These are phyloP conservation scores for Colletotrichum agaves DNA, from an alignment of 2,329 filamentous ascomycete species.

Conservation along the genomic window DNA sequence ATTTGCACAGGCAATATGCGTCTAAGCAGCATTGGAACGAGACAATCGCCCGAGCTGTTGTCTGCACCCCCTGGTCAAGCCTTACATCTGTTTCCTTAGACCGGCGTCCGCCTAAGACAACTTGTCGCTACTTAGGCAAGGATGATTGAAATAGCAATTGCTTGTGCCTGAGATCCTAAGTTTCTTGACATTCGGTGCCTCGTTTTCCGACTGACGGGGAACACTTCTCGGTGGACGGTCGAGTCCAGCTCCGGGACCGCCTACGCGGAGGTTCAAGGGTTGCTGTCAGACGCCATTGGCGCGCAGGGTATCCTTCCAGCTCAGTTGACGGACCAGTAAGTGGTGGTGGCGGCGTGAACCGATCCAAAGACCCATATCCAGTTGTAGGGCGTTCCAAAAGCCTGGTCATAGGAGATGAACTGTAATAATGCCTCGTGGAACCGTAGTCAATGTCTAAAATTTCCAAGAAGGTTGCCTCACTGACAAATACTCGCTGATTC, in stretches of 20 bases:
- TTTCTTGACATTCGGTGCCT: neutral
- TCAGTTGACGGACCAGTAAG: no score
- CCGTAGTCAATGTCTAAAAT: no score
- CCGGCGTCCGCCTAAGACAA: neutral
- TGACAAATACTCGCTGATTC: no score
- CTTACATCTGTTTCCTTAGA: neutral
- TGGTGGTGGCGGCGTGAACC: constrained; percentile 12
- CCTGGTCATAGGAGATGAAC: neutral
- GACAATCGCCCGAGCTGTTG: neutral
- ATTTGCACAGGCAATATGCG: neutral
- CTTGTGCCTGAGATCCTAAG: neutral
- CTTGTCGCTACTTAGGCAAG: neutral
- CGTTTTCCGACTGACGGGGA: neutral
- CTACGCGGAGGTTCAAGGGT: constrained; percentile 1
- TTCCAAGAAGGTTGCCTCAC: no score
- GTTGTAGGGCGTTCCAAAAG: neutral
- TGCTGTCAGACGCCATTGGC: constrained; percentile 1
- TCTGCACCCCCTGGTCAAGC: neutral
- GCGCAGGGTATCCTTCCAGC: neutral
- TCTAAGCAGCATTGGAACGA: neutral
- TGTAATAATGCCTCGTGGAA: neutral
- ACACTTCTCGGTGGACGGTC: neutral
- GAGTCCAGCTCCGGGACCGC: neutral
- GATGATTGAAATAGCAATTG: neutral
- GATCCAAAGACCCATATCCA: neutral